These are phyloP conservation scores for Gracilaria gracilis DNA, from an alignment of 23 red algal species.

Conservation along the genomic window DNA sequence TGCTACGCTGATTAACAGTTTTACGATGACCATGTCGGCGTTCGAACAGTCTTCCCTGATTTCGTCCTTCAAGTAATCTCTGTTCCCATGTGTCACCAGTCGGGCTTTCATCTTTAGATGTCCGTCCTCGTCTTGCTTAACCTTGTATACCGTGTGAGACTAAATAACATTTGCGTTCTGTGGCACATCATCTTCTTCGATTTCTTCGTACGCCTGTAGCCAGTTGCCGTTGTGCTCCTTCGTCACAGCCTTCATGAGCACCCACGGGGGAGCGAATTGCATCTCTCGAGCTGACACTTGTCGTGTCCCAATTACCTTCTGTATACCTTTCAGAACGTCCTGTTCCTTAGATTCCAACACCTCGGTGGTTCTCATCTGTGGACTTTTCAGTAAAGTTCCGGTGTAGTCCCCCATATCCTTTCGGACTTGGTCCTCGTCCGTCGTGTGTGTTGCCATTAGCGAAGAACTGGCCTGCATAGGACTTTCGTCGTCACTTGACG, in stretches of 20 bases:
- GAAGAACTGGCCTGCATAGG: too few relatives aligned
- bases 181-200: background rate
- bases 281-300: too few relatives aligned
- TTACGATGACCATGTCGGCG: too few relatives aligned
- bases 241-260: too few relatives aligned
- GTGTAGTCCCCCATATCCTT: conserved; percentile 17
- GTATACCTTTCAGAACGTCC: background rate
- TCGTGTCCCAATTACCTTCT: too few relatives aligned
- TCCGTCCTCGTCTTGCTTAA: background rate
- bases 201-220: background rate
- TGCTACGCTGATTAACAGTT: too few relatives aligned
- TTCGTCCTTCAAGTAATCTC: background rate
- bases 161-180: background rate
- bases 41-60: background rate
- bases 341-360: background rate
- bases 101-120: background rate
- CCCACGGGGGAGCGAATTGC: too few relatives aligned
- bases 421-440: background rate
- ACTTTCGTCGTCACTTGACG: too few relatives aligned
- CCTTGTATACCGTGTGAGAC: conserved; percentile 8
- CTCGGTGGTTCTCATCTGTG: background rate
- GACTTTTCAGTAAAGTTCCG: background rate
- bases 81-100: too few relatives aligned
- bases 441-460: too few relatives aligned
- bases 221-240: background rate